Base-by-base conservation (phyloP, 345 rosid species). In the Lumnitzera racemosa region DNA sequence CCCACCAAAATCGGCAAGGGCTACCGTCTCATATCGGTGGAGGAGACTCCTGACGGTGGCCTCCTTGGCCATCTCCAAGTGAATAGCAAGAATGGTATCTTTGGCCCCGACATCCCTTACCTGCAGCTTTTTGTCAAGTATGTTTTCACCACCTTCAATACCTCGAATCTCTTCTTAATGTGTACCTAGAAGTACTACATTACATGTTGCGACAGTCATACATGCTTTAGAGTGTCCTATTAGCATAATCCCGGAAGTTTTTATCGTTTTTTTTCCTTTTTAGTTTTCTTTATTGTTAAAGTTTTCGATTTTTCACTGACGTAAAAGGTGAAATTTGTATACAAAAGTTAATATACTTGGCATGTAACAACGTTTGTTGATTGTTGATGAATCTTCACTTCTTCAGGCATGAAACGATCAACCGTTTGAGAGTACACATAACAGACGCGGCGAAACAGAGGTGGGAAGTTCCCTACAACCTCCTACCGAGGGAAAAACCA, bases 381-480 rank as follows among this genome's bases (percentile, higher is more conserved):
- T 36, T 36, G 43, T 5, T 36, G 43, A 9, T 36, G 43, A 36
- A 36, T 7, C 10, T 36, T 62, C 20, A 20, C 20, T 20, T 20
- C 20, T 20, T 5, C 82, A 94, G 97, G 75, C 97, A 90, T 61
- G 99, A 95, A 55, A 81, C 87, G 10, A 76, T 78, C 11, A 76
- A 68, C 48, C 95, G 99, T 27, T 74, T 95, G 51, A 82, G 96
- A 57, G 96, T 95, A 10, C 82, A 77, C 74, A 88, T 88, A 58
- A 90, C 99, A 2, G 99, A 95, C 71, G 95, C 99, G 1, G 68
- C 67, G 74, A 80, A 88, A 63, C 85, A 76, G 75, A 68, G 99
- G 68, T 95, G 99, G 99, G 97, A 88, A 71, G 95, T 95, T 1
- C 99, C 97, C 2, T 90, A 88, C 82, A 73, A 78, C 59, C 87